These are phyloP conservation scores for Euphorbia lathyris DNA, from an alignment of 345 rosid species.

Conservation along the genomic window DNA sequence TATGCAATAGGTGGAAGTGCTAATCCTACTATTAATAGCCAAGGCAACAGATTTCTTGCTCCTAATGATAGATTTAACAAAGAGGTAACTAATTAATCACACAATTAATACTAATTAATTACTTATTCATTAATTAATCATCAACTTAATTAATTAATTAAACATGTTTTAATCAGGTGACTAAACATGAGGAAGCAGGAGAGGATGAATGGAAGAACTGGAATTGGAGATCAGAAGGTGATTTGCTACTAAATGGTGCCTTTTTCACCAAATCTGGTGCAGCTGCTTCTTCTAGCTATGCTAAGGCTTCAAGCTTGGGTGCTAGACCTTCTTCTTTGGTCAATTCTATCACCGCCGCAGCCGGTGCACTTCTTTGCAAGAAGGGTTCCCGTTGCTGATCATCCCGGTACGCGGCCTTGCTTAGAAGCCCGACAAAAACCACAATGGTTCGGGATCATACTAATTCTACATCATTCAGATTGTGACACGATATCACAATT, in stretches of 20 bases:
- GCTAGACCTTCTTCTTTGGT: slow-evolving; percentile 30
- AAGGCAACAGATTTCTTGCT: slow-evolving; percentile 34
- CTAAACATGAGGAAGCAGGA: slow-evolving; percentile 28
- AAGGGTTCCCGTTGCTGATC: slow-evolving; percentile 31
- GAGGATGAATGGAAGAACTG: slow-evolving; percentile 23
- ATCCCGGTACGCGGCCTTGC: slow-evolving; percentile 13
- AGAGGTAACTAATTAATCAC: slow-evolving; percentile 16
- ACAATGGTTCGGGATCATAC: no score
- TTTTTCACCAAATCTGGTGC: slow-evolving; percentile 23
- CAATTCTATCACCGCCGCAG: slow-evolving; percentile 22
- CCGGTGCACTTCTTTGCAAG: slow-evolving; percentile 28
- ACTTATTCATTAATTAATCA: not conserved
- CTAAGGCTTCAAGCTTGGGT: slow-evolving; percentile 29
- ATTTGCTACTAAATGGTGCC: slow-evolving; percentile 26
- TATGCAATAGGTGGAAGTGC: slow-evolving; percentile 38
- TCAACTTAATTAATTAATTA: no score
- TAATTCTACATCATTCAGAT: no score
- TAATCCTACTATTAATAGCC: slow-evolving; percentile 32
- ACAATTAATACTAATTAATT: no score
- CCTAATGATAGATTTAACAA: slow-evolving; percentile 25
- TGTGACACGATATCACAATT: no score
- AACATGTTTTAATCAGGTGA: slow-evolving; percentile 13
- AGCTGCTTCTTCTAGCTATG: slow-evolving; percentile 27
- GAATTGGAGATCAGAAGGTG: slow-evolving; percentile 36
- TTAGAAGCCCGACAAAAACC: not conserved